Evolutionary conservation across 495 filamentous ascomycete genomes (phyloP).

Genomic region (Opeltia flavorubescens): DNA sequence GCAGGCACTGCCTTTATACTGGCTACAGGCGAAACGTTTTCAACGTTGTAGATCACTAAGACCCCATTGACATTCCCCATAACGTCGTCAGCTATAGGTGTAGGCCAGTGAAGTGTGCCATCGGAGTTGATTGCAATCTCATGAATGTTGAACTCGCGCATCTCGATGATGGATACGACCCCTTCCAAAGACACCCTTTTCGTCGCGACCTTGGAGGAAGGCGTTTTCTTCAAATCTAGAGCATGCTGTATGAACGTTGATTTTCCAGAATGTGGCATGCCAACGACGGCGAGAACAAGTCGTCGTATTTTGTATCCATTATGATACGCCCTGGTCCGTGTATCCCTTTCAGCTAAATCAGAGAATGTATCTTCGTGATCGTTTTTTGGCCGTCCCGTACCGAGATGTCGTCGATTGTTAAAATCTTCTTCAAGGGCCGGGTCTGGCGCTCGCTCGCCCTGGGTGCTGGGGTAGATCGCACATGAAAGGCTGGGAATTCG

Average conservation of each 20-base stretch:
- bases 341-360: too few species aligned
- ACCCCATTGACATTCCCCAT: constrained; percentile 69
- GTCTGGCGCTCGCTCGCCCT: too few species aligned
- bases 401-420: too few species aligned
- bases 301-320: too few species aligned
- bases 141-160: constrained; percentile 62
- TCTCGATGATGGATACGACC: constrained; percentile 57
- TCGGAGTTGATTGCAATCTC: constrained; percentile 53
- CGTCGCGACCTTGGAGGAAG: constrained; percentile 41
- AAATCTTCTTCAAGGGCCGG: too few species aligned
- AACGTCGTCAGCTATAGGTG: constrained; percentile 46
- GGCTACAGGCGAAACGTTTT: constrained; percentile 50
- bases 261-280: constrained; percentile 70
- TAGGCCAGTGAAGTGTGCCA: constrained; percentile 66
- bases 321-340: too few species aligned
- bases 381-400: too few species aligned
- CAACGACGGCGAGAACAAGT: constrained; percentile 82
- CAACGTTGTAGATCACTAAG: constrained; percentile 74
- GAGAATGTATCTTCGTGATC: too few species aligned
- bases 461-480: too few species aligned
- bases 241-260: constrained; percentile 77
- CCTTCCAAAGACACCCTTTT: constrained; percentile 69
- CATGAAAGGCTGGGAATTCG: too few species aligned
- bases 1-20: constrained; percentile 54
- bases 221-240: constrained; percentile 48